Base-by-base conservation (phyloP, 768 basidiomycete genomes). In the Podaxis sp. region DNA sequence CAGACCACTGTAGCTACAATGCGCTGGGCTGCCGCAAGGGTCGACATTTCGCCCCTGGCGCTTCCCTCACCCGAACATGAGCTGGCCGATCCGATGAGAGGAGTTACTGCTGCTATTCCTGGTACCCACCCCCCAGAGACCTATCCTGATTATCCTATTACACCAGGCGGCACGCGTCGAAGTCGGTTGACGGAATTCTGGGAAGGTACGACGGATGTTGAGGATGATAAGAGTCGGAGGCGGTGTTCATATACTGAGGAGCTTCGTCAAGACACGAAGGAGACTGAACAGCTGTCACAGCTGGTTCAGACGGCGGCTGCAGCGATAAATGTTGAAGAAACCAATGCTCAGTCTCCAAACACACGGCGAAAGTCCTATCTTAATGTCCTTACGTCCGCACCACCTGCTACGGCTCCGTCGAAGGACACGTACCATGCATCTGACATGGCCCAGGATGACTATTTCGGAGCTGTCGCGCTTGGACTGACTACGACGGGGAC, bases 1-100 rank as follows among this genome's bases (percentile, higher is more conserved):
- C 84, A 86, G 22, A 84, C 89, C 0, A 79, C 88, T 2, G 92
- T 91, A 0, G 93, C 93, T 0, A 87, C 93, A 1, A 86, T 95
- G 76, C 89, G 93, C 40, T 88, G 87, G 83, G 93, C 93, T n/a
- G 92, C 88, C 2, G 85, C 90, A 10, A 82, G 89, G 24, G 87
- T 93, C 10, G 87, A 92, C 67, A 86, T 98, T 59, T 88, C 93
- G 0, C 95, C 95, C 0, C 80, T 98, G 26, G 88, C 92, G 0
- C 81, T 96, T 0, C 95, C 95, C 2, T 93, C 90, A 11, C 95
- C 95, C 0, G 95, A 98, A 70, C 88, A 91, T 67, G 95, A 97
- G 70, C 83, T 96, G 26, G 89, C 89, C 10, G 95, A 97, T 74
- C 95, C 95, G 0, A 88, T 97, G 86, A 86, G 91, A 40, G 86